Base-by-base conservation (phyloP, 495 filamentous ascomycete genomes). In the Lepidopterella palustris region DNA sequence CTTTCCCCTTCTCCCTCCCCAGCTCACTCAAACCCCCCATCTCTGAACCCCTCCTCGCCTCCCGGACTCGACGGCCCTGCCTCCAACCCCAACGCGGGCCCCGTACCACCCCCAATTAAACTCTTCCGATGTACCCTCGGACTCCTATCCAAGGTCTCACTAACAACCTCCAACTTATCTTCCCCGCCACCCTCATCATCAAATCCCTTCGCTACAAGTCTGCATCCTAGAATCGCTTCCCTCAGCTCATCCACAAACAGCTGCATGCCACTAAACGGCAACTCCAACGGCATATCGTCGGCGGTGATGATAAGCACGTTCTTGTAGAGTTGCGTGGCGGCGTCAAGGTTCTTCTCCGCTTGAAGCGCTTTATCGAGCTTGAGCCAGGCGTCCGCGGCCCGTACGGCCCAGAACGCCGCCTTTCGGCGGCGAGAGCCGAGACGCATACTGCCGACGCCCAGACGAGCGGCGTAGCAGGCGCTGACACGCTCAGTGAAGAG, bases 381-480 rank as follows among this genome's bases (percentile, higher is more conserved):
- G 15, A 92, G 71, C 93, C 93, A 98, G 2, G 83, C 79, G 52
- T 95, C 87, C 0, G 91, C 85, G 5, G 87, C 87, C 28, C 95
- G 76, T 25, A 93, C 80, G 63, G 84, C 87, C 92, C 95, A 98
- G 71, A 96, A 80, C 0, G 88, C 95, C 8, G 90, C 87, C 73
- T 96, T 97, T 25, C 93, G 79, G 50, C 76, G 78, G 55, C 93
- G 76, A 4, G 80, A 76, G 3, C 89, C 90, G 79, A 83, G 87
- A 35, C 71, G 74, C n/a, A 83, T 78, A 0, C 80, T 79, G 0
- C 84, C 82, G 0, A 79, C 70, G 1, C 88, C 84, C 28, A 78
- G 77, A 52, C 89, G 87, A 1, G 87, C 82, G 0, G 83, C 84
- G 71, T 90, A 96, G 73, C 90, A 95, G 1, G 88, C 82, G 4